Percentiles rank a stretch among this genome's conserved stretches.
phyloP scores from a whole-genome alignment of 2,329 filamentous ascomycete genomes.

The Monilinia polystroma region DNA sequence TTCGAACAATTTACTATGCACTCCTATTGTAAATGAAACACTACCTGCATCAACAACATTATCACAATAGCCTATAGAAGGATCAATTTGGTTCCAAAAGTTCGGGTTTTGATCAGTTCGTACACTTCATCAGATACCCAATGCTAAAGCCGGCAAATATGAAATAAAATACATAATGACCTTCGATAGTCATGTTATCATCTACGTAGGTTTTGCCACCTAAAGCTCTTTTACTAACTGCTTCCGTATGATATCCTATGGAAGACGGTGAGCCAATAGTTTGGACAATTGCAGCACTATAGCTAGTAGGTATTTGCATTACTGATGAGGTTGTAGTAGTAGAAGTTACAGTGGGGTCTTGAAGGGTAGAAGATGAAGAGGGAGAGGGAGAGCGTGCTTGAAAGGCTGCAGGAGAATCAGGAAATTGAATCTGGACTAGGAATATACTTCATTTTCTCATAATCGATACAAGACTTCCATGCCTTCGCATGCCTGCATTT shows the following conservation, averaged over 20 bases:
- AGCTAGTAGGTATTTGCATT: conserved; percentile 15
- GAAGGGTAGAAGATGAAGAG: conserved; percentile 1
- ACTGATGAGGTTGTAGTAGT: conserved; percentile 4
- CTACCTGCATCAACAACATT: conserved; percentile 31
- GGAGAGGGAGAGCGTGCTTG: background rate
- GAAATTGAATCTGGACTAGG: conserved; percentile 20
- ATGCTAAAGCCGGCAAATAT: conserved; percentile 39
- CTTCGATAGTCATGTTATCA: conserved; percentile 36
- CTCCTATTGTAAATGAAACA: conserved; percentile 20
- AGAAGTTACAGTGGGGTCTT: conserved; percentile 21
- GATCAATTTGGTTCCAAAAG: background rate
- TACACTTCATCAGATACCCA: conserved; percentile 41
- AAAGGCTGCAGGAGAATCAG: background rate
- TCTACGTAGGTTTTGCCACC: conserved; percentile 26
- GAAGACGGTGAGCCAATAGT: conserved; percentile 24
- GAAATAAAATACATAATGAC: conserved; percentile 36
- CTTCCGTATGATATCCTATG: conserved; percentile 41
- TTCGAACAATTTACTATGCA: conserved; percentile 9
- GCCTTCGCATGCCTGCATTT: too few species aligned
- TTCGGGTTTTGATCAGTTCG: background rate
- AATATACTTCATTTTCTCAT: conserved; percentile 38
- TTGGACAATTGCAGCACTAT: conserved; percentile 18
- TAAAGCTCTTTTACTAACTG: conserved; percentile 35
- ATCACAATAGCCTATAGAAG: conserved; percentile 34
- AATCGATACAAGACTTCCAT: conserved; percentile 23